Percentiles rank a stretch among this genome's conserved stretches.
Conservation (phyloP, 352 stramenopile species). For the Globisporangium uncinulatum region DNA sequence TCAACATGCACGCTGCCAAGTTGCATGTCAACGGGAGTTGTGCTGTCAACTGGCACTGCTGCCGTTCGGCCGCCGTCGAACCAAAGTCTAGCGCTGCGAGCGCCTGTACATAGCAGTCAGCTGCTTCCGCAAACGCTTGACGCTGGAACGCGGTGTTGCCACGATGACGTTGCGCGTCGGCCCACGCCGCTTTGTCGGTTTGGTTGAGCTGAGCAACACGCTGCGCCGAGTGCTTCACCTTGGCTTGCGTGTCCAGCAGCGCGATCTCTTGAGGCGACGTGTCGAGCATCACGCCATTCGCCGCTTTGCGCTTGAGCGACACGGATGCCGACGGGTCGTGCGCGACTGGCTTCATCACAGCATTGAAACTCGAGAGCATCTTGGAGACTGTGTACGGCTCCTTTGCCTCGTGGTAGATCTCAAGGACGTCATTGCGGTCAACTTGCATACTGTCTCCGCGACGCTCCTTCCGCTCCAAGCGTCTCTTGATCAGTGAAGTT, state of each 20-base stretch:
- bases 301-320: slow-evolving; percentile 62
- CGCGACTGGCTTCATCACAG: slow-evolving; percentile 64
- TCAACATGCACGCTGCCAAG: slow-evolving; percentile 66
- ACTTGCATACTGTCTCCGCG: too few species aligned
- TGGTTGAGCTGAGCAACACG: slow-evolving; percentile 34
- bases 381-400: slow-evolving; percentile 80
- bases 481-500: too few species aligned
- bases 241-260: slow-evolving; percentile 67
- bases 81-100: slow-evolving; percentile 68
- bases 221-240: slow-evolving; percentile 66
- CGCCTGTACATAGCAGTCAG: slow-evolving; percentile 64
- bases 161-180: slow-evolving; percentile 27
- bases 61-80: slow-evolving; percentile 23
- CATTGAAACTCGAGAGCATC: slow-evolving; percentile 80
- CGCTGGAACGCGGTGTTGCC: slow-evolving; percentile 55
- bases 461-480: too few species aligned
- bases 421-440: too few species aligned
- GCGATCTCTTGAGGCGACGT: slow-evolving; percentile 70
- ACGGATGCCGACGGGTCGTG: slow-evolving; percentile 37
- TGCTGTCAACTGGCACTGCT: slow-evolving; percentile 32
- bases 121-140: slow-evolving; percentile 38
- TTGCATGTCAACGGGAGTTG: slow-evolving; percentile 81
- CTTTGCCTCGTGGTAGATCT: background rate
- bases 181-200: slow-evolving; percentile 36
- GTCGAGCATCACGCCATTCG: slow-evolving; percentile 80